Percentiles rank a stretch among this genome's conserved stretches.
Evolutionary conservation across 352 stramenopile genomes (phyloP).

Genomic region (Globisporangium echinulatum): DNA sequence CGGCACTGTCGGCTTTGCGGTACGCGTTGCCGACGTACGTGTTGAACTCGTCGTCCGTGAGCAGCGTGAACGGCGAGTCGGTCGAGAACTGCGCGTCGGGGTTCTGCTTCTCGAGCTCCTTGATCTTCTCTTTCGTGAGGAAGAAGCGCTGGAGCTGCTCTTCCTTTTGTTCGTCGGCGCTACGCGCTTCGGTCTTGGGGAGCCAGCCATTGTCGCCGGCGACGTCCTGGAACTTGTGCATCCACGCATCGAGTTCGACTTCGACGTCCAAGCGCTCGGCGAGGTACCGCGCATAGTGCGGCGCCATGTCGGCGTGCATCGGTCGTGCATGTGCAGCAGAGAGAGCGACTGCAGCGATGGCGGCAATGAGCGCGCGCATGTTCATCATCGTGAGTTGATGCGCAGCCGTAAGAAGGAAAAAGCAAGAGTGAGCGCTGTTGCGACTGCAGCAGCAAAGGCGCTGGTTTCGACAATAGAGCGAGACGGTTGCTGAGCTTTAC

Average conservation of each 20-base stretch:
- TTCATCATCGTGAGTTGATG: constrained; percentile 4
- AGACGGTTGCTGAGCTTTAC: no score
- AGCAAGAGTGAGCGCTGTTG: no score
- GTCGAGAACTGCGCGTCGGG: constrained; percentile 57
- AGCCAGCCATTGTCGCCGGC: constrained; percentile 19
- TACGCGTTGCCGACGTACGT: constrained; percentile 42
- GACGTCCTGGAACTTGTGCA: constrained; percentile 25
- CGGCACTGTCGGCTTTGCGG: constrained; percentile 10
- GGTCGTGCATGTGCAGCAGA: constrained; percentile 7
- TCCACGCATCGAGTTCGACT: constrained; percentile 38
- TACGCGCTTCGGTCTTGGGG: constrained; percentile 9
- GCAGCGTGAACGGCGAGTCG: constrained; percentile 63
- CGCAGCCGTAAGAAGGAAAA: background rate
- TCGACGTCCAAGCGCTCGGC: constrained; percentile 32
- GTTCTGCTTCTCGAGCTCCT: constrained; percentile 39
- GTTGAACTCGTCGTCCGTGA: constrained; percentile 65
- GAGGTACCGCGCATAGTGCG: constrained; percentile 45
- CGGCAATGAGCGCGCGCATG: constrained; percentile 7
- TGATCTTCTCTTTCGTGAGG: constrained; percentile 54
- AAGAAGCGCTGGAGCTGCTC: constrained; percentile 57
- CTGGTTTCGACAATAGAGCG: no score
- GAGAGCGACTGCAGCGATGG: constrained; percentile 1
- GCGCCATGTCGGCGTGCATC: constrained; percentile 17
- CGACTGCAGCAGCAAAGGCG: no score
- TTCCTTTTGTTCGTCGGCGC: constrained; percentile 15